phyloP scores from a whole-genome alignment of 805 yeast species.

The Alloascoidea africana region DNA sequence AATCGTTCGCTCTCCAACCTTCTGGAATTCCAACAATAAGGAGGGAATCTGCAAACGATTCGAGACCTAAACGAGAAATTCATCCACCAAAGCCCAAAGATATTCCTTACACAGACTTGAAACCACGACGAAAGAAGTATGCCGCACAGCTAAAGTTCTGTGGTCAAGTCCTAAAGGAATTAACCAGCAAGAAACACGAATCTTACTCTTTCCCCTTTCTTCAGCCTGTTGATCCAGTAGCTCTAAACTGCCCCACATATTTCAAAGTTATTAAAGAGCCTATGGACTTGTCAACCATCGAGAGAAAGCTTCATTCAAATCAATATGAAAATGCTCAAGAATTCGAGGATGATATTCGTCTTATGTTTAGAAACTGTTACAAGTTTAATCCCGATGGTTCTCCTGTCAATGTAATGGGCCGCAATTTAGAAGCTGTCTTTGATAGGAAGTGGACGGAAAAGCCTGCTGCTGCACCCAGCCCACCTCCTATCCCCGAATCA shows the following conservation, averaged over 20 bases:
- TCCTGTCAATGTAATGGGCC: slow-evolving; percentile 93
- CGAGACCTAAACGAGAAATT: slow-evolving; percentile 88
- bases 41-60: slow-evolving; percentile 58
- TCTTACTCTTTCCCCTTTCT: slow-evolving; percentile 80
- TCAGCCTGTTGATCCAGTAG: slow-evolving; percentile 91
- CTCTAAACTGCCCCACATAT: slow-evolving; percentile 84
- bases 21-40: slow-evolving; percentile 50
- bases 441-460: slow-evolving; percentile 80
- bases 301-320: slow-evolving; percentile 67
- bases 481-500: slow-evolving; percentile 24
- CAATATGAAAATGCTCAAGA: slow-evolving; percentile 82
- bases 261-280: slow-evolving; percentile 78
- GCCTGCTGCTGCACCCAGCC: slow-evolving; percentile 55
- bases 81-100: slow-evolving; percentile 96
- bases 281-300: slow-evolving; percentile 86
- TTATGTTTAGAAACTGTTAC: slow-evolving; percentile 82
- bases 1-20: slow-evolving; percentile 18
- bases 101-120: slow-evolving; percentile 66
- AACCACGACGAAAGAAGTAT: slow-evolving; percentile 84
- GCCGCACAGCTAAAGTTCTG: slow-evolving; percentile 85
- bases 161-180: slow-evolving; percentile 66
- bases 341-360: slow-evolving; percentile 67
- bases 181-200: slow-evolving; percentile 71
- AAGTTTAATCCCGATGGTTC: slow-evolving; percentile 93
- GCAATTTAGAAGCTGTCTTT: slow-evolving; percentile 72